A percentile compares a stretch with the other conserved stretches of the same genome.
phyloP scores from a whole-genome alignment of 495 filamentous ascomycete species.

The Rostrohypoxylon terebratum region DNA sequence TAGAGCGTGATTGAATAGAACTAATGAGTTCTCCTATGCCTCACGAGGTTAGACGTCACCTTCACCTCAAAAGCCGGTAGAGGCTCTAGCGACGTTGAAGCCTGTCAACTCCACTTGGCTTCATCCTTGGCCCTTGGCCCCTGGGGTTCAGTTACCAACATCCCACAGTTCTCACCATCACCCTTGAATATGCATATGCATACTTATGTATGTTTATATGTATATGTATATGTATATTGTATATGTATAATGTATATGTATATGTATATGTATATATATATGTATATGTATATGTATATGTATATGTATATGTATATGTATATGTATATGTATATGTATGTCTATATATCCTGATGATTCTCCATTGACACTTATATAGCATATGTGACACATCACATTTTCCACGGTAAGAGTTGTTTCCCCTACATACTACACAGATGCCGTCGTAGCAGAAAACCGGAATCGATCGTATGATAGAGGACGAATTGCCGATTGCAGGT shows the following conservation, averaged over 20 bases:
- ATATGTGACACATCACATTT: background rate
- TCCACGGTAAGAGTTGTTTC: background rate
- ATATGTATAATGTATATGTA: background rate
- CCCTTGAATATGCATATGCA: background rate
- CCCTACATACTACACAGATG: background rate
- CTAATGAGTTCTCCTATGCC: slow-evolving; percentile 26
- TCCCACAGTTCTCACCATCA: background rate
- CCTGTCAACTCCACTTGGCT: slow-evolving; percentile 35
- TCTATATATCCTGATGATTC: no score
- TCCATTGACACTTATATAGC: background rate
- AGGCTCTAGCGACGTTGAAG: slow-evolving; percentile 28
- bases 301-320: background rate
- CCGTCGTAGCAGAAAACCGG: slow-evolving; percentile 6
- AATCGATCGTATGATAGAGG: slow-evolving; percentile 15
- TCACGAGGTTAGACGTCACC: slow-evolving; percentile 33
- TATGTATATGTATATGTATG: background rate
- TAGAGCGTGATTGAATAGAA: slow-evolving; percentile 1
- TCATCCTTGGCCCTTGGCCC: slow-evolving; percentile 11
- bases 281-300: background rate
- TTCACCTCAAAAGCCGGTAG: slow-evolving; percentile 20
- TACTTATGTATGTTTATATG: background rate
- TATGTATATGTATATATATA: no score
- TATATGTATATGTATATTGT: no score
- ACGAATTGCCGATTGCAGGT: slow-evolving; percentile 22
- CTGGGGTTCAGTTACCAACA: slow-evolving; percentile 28